Evolutionary conservation across 2,329 filamentous ascomycete genomes (phyloP).

Genomic region (Sporothrix mexicana): DNA sequence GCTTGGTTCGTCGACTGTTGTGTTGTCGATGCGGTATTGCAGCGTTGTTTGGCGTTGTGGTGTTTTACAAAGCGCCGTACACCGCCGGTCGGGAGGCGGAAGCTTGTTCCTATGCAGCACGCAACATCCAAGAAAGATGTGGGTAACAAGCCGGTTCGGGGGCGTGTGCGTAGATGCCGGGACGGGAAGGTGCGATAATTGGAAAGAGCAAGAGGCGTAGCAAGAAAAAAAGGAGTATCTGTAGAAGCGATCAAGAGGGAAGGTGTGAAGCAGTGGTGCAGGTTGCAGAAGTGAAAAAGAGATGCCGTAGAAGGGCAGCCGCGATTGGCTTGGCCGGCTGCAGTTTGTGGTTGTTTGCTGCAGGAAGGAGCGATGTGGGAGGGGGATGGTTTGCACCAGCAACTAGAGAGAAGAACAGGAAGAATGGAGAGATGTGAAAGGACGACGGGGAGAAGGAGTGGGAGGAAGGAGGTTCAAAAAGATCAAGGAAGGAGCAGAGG

Average conservation of each 20-base stretch:
- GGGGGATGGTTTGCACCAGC: neutral
- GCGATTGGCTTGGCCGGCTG: slow-evolving; percentile 26
- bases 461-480: slow-evolving; percentile 1
- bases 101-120: slow-evolving; percentile 17
- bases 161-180: slow-evolving; percentile 1
- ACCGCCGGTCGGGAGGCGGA: slow-evolving; percentile 16
- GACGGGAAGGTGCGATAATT: neutral
- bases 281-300: slow-evolving; percentile 16
- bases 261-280: slow-evolving; percentile 11
- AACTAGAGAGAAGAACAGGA: neutral
- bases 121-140: neutral
- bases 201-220: neutral
- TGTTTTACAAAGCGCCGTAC: slow-evolving; percentile 8
- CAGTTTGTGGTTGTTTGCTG: neutral
- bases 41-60: neutral
- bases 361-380: slow-evolving; percentile 7
- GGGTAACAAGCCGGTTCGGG: slow-evolving; percentile 1
- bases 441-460: neutral
- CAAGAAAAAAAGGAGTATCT: neutral
- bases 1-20: neutral
- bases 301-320: neutral
- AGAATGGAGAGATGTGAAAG: neutral
- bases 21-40: slow-evolving; percentile 12
- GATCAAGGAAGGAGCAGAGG: slow-evolving; percentile 19
- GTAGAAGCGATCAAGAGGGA: neutral